Base-by-base conservation (phyloP, 2,329 filamentous ascomycete species). In the Grosmannia serpens region DNA sequence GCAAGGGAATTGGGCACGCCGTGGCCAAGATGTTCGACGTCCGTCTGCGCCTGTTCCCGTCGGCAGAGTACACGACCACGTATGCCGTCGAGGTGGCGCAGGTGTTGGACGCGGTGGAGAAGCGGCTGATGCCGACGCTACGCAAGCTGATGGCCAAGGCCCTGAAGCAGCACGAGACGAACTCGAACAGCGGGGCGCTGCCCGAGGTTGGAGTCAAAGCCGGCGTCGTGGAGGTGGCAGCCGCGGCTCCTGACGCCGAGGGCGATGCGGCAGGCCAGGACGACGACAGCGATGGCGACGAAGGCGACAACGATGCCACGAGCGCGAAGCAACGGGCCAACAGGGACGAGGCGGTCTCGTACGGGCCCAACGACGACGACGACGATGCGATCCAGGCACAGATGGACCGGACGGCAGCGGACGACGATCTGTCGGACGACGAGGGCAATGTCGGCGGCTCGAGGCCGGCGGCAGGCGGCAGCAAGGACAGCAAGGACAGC, bases 361-460 rank as follows among this genome's bases (percentile, higher is more conserved):
- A 96, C 65, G 92, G 90, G 46, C 89, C 86, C 38, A 95, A 95
- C 53, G 94, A 97, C 68, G 91, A 96, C 6, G 92, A 92, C 4
- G 94, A 97, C 67, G 82, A 89, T 64, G 85, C 81, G 41, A 84
- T 95, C 58, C 85, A 87, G 65, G 75, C 77, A 56, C 78, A 81
- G 59, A 80, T 86, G 67, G 80, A 82, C 58, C 77, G 75, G 35
- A 83, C 85, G 56, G 78, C 76, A 2, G 77, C 78, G 2, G 72
- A 76, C 9, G 66, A 65, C 2, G 83, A 86, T 73, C 77, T 24
- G 71, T 68, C 75, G 41, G 79, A 80, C 64, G 78, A 78, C 60
- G 79, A 80, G 65, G 77, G 73, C 5, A 75, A 82, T 56, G 76
- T 75, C 26, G 77, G 76, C 57, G 81, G 76, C 61, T 76, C 76